phyloP scores from a whole-genome alignment of 2,329 filamentous ascomycete genomes.

The Aspergillus puulaauensis region DNA sequence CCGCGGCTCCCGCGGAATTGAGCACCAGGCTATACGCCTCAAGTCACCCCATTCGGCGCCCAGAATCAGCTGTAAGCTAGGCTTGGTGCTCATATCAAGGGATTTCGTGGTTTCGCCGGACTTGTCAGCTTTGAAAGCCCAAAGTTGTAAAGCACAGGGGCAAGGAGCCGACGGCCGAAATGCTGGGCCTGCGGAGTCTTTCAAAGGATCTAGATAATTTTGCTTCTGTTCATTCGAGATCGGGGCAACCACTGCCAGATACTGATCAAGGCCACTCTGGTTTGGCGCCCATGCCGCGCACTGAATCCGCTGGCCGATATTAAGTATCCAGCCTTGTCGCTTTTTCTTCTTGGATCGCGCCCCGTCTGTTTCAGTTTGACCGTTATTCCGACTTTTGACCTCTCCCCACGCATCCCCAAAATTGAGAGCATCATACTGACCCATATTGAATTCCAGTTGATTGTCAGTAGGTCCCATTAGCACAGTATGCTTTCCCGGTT shows the following conservation, averaged over 20 bases:
- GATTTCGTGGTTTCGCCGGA: slow-evolving; percentile 31
- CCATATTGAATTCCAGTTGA: slow-evolving; percentile 46
- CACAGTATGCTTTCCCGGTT: slow-evolving; percentile 40
- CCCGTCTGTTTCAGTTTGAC: background rate
- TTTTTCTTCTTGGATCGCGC: slow-evolving; percentile 21
- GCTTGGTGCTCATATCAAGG: slow-evolving; percentile 45
- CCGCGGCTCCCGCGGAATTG: slow-evolving; percentile 38
- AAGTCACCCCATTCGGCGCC: slow-evolving; percentile 59
- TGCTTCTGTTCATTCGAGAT: slow-evolving; percentile 38
- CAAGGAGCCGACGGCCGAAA: slow-evolving; percentile 52
- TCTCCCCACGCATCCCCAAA: slow-evolving; percentile 47
- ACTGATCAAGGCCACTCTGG: slow-evolving; percentile 49
- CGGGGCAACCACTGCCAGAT: slow-evolving; percentile 53
- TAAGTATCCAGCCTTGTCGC: slow-evolving; percentile 55
- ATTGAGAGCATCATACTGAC: slow-evolving; percentile 43
- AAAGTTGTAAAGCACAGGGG: slow-evolving; percentile 57
- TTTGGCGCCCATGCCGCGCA: slow-evolving; percentile 51
- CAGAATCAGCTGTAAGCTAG: slow-evolving; percentile 51
- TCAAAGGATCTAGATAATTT: slow-evolving; percentile 26
- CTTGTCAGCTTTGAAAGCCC: slow-evolving; percentile 51
- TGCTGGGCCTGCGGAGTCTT: slow-evolving; percentile 43
- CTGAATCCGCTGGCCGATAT: slow-evolving; percentile 55
- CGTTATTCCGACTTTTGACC: slow-evolving; percentile 1
- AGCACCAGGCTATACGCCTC: slow-evolving; percentile 58
- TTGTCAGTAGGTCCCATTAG: slow-evolving; percentile 51